Evolutionary conservation across 2,329 filamentous ascomycete species (phyloP), one percentile per base, ranked within the genome.

Genomic region (Alternaria sp.): DNA sequence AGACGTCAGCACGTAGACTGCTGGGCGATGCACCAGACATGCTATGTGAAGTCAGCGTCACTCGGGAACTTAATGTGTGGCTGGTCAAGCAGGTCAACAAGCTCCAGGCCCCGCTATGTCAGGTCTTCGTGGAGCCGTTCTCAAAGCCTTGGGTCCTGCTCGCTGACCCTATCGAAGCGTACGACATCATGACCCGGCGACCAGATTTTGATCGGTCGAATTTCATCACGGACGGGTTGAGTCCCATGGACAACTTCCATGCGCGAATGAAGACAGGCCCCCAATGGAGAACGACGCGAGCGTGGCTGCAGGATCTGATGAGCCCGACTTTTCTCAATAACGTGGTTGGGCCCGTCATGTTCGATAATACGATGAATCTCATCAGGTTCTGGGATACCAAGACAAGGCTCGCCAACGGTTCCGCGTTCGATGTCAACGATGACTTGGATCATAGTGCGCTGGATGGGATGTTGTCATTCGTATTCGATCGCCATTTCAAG

Each of bases 1-100:
- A 63, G 12, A 67, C 73, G 17, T 76, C 83, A 0, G 72, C 76
- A 3, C 66, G 62, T 1, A 73, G 69, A 30, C 28, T 85, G 0
- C 69, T 84, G 12, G 84, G 84, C 6, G 83, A 86, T 62, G 64
- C 82, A 2, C 81, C 81, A 1, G 81, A 80, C 47, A 77, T 83
- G 65, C 32, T 36, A 36, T 1, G 32, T 36, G 32, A 36, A 36
- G 32, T 36, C 32, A 36, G 32, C 32, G 32, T 36, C 32, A 36
- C 32, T 36, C 32, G 44, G 44, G 53, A 56, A 21, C 12, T 56
- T n/a, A 26, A 56, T 40, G 19, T 60, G 12, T 61, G 62, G 58
- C 40, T 51, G 10, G n/a, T 54, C 12, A 62, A 61, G 45, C n/a
- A 65, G 45, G 53, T 57, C 25, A 49, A 30, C 15, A 30, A 65